A percentile compares a stretch with the other conserved stretches of the same genome.
phyloP scores from a whole-genome alignment of 2,329 filamentous ascomycete genomes.

The Pseudocercospora musae region DNA sequence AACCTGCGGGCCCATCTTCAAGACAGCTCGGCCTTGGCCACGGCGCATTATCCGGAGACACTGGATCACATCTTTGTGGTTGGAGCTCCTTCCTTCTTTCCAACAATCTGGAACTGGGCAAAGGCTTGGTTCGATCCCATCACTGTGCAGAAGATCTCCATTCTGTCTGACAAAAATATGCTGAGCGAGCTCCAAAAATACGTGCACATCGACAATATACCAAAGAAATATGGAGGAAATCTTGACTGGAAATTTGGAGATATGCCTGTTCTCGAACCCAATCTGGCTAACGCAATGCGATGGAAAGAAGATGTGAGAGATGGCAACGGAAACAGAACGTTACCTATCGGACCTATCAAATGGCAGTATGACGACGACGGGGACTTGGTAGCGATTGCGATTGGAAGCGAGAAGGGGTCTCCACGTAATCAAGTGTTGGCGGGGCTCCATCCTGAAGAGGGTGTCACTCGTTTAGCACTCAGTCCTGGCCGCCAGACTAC shows the following conservation, averaged over 20 bases:
- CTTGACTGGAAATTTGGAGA: slow-evolving; percentile 80
- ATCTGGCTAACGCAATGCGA: slow-evolving; percentile 41
- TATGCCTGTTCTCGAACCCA: slow-evolving; percentile 65
- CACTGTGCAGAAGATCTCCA: slow-evolving; percentile 94
- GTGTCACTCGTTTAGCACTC: slow-evolving; percentile 27
- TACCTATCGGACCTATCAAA: slow-evolving; percentile 48
- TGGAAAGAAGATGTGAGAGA: slow-evolving; percentile 38
- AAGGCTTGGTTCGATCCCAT: slow-evolving; percentile 90
- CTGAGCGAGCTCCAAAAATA: slow-evolving; percentile 73
- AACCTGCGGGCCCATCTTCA: slow-evolving; percentile 93
- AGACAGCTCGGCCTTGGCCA: slow-evolving; percentile 80
- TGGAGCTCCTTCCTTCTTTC: slow-evolving; percentile 85
- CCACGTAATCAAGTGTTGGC: slow-evolving; percentile 41
- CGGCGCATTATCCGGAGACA: slow-evolving; percentile 92
- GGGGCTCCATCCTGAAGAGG: slow-evolving; percentile 33
- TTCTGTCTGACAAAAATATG: slow-evolving; percentile 71
- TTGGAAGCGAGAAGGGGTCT: slow-evolving; percentile 44
- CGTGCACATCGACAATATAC: slow-evolving; percentile 79
- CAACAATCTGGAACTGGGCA: slow-evolving; percentile 90
- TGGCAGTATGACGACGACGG: slow-evolving; percentile 44
- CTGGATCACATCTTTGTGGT: slow-evolving; percentile 84
- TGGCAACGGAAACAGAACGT: slow-evolving; percentile 37
- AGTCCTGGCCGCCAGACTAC: slow-evolving; percentile 24
- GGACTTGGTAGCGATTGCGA: slow-evolving; percentile 45
- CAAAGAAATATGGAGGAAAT: slow-evolving; percentile 83